Conservation (phyloP, 2,329 filamentous ascomycete species). For the Alternaria triticimaculans region DNA sequence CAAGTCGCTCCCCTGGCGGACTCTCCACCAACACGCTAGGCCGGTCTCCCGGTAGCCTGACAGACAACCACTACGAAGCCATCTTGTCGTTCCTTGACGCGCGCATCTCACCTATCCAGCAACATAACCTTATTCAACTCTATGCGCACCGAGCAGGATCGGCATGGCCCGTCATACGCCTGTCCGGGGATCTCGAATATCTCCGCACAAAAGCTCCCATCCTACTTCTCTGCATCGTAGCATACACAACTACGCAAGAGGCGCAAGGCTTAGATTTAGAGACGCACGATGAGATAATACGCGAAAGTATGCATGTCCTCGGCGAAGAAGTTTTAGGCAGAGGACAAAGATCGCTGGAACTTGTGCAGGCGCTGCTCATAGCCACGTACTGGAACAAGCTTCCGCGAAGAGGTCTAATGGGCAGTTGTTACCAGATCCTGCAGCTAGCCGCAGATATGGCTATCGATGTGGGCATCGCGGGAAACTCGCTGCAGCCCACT, state of each 20-base stretch:
- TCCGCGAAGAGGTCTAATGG: conserved; percentile 24
- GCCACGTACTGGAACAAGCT: conserved; percentile 32
- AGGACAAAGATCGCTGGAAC: conserved; percentile 33
- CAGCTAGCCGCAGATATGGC: conserved; percentile 40
- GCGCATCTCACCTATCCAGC: conserved; percentile 25
- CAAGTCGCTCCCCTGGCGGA: conserved; percentile 22
- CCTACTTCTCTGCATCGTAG: conserved; percentile 29
- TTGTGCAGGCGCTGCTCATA: conserved; percentile 38
- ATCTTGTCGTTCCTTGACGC: conserved; percentile 29
- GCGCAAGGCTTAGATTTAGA: conserved; percentile 26
- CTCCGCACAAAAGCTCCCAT: conserved; percentile 32
- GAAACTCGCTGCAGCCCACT: conserved; percentile 29
- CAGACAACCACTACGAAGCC: conserved; percentile 22
- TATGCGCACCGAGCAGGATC: conserved; percentile 24
- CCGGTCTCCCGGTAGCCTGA: conserved; percentile 10
- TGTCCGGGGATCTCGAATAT: conserved; percentile 16
- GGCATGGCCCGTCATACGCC: conserved; percentile 28
- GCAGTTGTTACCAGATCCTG: conserved; percentile 34
- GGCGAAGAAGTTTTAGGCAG: conserved; percentile 30
- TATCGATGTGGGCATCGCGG: conserved; percentile 37
- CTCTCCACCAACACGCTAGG: conserved; percentile 4
- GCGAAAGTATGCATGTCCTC: conserved; percentile 29
- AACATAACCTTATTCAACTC: conserved; percentile 26
- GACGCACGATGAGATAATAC: conserved; percentile 34
- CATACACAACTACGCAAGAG: conserved; percentile 27